Conservation (phyloP, 2,329 filamentous ascomycete genomes). For the Colletotrichum gigasporum region DNA sequence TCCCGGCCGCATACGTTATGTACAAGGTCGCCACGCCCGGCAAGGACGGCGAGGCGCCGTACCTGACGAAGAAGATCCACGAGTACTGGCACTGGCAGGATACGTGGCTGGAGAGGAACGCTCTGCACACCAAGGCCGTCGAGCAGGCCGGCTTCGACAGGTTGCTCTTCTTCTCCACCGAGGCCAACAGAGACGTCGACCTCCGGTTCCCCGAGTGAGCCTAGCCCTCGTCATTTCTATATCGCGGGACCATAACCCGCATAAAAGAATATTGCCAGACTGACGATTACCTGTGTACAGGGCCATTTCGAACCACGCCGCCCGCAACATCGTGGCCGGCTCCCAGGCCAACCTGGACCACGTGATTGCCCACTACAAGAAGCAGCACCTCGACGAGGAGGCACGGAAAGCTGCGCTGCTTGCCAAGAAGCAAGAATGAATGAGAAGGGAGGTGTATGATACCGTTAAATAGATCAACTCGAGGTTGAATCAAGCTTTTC, state of each 20-base stretch:
- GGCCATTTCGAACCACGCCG: slow-evolving; percentile 59
- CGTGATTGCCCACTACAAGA: slow-evolving; percentile 65
- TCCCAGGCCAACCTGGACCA: slow-evolving; percentile 63
- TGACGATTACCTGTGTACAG: slow-evolving; percentile 42
- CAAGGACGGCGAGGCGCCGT: slow-evolving; percentile 59
- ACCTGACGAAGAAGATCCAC: slow-evolving; percentile 55
- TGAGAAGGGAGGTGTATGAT: slow-evolving; percentile 25
- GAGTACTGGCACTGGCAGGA: slow-evolving; percentile 57
- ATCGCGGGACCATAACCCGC: too few species aligned
- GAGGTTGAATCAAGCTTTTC: slow-evolving; percentile 24
- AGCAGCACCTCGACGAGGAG: slow-evolving; percentile 63
- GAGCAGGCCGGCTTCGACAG: slow-evolving; percentile 68
- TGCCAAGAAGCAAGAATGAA: slow-evolving; percentile 27
- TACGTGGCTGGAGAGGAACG: slow-evolving; percentile 62
- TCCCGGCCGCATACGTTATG: slow-evolving; percentile 54
- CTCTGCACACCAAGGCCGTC: slow-evolving; percentile 58
- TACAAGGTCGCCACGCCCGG: slow-evolving; percentile 61
- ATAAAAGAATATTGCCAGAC: not conserved
- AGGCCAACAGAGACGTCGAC: slow-evolving; percentile 56
- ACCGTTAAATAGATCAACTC: slow-evolving; percentile 31
- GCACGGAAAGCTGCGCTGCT: slow-evolving; percentile 61
- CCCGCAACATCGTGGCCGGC: slow-evolving; percentile 64
- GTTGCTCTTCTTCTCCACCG: slow-evolving; percentile 59
- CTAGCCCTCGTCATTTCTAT: not conserved
- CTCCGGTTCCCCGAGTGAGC: slow-evolving; percentile 68